Evolutionary conservation across 352 stramenopile genomes (phyloP).

Genomic region (Pythium pyrilobum): DNA sequence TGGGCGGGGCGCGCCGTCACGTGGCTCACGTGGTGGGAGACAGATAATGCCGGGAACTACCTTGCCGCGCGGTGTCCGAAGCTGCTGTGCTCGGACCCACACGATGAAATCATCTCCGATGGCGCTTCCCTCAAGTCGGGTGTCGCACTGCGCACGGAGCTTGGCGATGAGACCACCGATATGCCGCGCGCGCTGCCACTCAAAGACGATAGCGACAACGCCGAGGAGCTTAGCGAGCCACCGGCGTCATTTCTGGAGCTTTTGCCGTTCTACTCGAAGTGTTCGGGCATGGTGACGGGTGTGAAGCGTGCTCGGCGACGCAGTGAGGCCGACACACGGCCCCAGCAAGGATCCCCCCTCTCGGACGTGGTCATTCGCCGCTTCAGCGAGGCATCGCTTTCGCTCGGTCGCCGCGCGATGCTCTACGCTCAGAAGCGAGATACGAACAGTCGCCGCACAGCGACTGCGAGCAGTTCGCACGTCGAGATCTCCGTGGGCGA

Average conservation of each 20-base stretch:
- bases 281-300: neutral
- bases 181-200: slow-evolving; percentile 9
- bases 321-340: slow-evolving; percentile 53
- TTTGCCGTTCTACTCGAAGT: slow-evolving; percentile 2
- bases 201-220: neutral
- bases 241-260: neutral
- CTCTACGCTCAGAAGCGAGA: slow-evolving; percentile 29
- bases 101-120: slow-evolving; percentile 83
- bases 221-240: neutral
- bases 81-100: slow-evolving; percentile 73
- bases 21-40: slow-evolving; percentile 76
- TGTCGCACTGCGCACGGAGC: slow-evolving; percentile 56
- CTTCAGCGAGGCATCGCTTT: slow-evolving; percentile 65
- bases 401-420: slow-evolving; percentile 54
- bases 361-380: slow-evolving; percentile 54
- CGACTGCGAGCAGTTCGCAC: neutral
- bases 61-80: slow-evolving; percentile 68
- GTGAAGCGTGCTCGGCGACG: slow-evolving; percentile 22
- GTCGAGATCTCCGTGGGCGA: slow-evolving; percentile 19
- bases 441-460: neutral
- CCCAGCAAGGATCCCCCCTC: slow-evolving; percentile 44
- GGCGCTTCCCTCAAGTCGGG: slow-evolving; percentile 78
- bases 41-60: slow-evolving; percentile 74
- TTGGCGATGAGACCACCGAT: slow-evolving; percentile 32
- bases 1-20: slow-evolving; percentile 66